Percentiles rank a stretch among this genome's conserved stretches.
Evolutionary conservation across 495 filamentous ascomycete species (phyloP).

Genomic region (Xylaria sp.): DNA sequence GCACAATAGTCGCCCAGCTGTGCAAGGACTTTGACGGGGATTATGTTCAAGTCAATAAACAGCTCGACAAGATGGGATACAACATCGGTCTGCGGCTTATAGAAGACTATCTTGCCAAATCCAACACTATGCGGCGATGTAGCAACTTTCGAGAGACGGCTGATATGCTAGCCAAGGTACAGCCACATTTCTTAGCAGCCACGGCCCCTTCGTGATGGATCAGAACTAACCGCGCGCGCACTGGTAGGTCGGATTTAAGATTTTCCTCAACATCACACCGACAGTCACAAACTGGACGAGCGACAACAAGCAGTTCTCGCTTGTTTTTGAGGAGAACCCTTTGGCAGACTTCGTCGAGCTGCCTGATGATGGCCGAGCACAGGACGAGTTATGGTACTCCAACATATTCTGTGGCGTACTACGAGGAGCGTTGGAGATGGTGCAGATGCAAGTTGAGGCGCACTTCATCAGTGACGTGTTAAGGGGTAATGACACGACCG

Average conservation of each 20-base stretch:
- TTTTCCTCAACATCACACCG: constrained; percentile 97
- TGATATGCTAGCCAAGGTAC: constrained; percentile 93
- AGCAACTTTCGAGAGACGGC: constrained; percentile 93
- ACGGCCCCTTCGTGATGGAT: neutral
- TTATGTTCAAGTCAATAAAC: constrained; percentile 94
- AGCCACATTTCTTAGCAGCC: constrained; percentile 12
- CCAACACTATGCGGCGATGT: constrained; percentile 80
- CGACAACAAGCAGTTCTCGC: constrained; percentile 94
- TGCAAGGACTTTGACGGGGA: constrained; percentile 94
- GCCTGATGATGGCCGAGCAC: constrained; percentile 92
- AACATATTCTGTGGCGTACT: constrained; percentile 96
- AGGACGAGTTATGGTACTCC: constrained; percentile 98
- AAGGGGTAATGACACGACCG: constrained; percentile 92
- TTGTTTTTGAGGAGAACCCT: constrained; percentile 96
- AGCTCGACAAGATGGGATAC: constrained; percentile 98
- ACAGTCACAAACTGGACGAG: constrained; percentile 93
- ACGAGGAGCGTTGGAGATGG: constrained; percentile 94
- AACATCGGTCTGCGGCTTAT: constrained; percentile 96
- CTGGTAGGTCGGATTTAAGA: constrained; percentile 91
- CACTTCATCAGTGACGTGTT: constrained; percentile 96
- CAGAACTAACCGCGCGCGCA: neutral
- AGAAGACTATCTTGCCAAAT: constrained; percentile 97
- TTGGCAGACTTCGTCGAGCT: constrained; percentile 97
- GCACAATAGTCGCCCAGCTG: constrained; percentile 94
- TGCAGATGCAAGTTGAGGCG: constrained; percentile 98